A percentile compares a stretch with the other conserved stretches of the same genome.
These are phyloP conservation scores for Blastocystis sp. DNA, from an alignment of 352 stramenopile species.

Conservation along the genomic window DNA sequence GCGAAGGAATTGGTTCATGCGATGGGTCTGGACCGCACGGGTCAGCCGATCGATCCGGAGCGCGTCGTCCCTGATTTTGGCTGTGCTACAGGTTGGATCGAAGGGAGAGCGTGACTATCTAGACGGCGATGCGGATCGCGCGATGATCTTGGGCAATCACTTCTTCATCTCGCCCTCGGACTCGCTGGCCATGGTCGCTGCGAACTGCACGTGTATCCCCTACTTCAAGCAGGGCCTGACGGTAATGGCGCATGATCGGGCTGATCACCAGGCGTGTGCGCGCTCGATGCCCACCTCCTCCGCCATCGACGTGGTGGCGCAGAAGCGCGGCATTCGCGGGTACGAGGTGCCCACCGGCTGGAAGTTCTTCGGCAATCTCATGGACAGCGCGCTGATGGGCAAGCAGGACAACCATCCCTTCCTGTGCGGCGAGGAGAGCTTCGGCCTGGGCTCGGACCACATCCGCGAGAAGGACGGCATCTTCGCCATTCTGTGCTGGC, in stretches of 20 bases:
- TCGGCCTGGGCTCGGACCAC: slow-evolving; percentile 96
- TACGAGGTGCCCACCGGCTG: slow-evolving; percentile 97
- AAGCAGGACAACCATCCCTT: slow-evolving; percentile 96
- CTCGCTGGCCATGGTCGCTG: slow-evolving; percentile 94
- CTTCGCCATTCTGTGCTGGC: slow-evolving; percentile 94
- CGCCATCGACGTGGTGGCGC: slow-evolving; percentile 92
- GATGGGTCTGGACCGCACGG: slow-evolving; percentile 83
- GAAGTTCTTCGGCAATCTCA: slow-evolving; percentile 99
- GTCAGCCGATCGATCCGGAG: slow-evolving; percentile 75
- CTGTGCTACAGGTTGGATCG: slow-evolving; percentile 81
- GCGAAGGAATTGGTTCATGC: slow-evolving; percentile 89
- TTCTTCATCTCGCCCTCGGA: slow-evolving; percentile 99
- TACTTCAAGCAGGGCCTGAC: slow-evolving; percentile 85
- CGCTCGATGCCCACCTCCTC: slow-evolving; percentile 95
- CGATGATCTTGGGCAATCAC: slow-evolving; percentile 93
- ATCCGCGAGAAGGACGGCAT: slow-evolving; percentile 99
- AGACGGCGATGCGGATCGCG: slow-evolving; percentile 95
- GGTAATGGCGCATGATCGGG: not conserved
- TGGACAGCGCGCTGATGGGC: slow-evolving; percentile 89
- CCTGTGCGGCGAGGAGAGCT: slow-evolving; percentile 94
- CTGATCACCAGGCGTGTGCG: slow-evolving; percentile 81
- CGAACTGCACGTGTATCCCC: slow-evolving; percentile 91
- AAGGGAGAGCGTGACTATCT: not conserved
- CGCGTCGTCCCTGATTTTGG: slow-evolving; percentile 83
- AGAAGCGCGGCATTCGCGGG: slow-evolving; percentile 87